phyloP scores from a whole-genome alignment of 768 basidiomycete species.

The Amanita polypyramis region DNA sequence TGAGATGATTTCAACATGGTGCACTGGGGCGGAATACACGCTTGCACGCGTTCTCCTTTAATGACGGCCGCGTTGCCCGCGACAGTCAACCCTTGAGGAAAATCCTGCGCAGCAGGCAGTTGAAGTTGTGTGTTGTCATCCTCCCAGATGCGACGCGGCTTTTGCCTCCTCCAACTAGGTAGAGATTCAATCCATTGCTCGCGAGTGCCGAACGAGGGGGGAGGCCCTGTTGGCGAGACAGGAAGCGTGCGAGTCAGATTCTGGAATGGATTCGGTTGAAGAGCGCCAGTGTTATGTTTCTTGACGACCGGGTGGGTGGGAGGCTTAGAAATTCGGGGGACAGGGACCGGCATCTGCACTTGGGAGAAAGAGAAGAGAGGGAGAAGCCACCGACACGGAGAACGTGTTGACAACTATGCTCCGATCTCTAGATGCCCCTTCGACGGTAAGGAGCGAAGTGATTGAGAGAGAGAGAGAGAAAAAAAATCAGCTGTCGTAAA shows the following conservation, averaged over 20 bases:
- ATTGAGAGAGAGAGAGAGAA: conserved; percentile 24
- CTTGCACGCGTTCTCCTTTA: conserved; percentile 80
- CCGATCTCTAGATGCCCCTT: conserved; percentile 33
- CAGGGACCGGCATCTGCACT: conserved; percentile 83
- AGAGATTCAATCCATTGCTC: conserved; percentile 69
- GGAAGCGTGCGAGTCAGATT: conserved; percentile 49
- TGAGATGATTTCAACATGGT: conserved; percentile 14
- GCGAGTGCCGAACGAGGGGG: conserved; percentile 53
- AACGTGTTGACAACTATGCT: conserved; percentile 30
- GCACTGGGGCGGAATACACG: conserved; percentile 72
- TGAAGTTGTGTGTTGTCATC: conserved; percentile 28
- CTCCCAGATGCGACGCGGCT: conserved; percentile 59
- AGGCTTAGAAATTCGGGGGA: conserved; percentile 49
- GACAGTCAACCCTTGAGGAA: conserved; percentile 63
- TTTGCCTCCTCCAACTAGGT: conserved; percentile 61
- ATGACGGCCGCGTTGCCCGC: conserved; percentile 72
- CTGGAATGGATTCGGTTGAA: conserved; percentile 36
- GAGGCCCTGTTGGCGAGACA: conserved; percentile 47
- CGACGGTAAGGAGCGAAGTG: conserved; percentile 15
- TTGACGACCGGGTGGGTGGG: conserved; percentile 61
- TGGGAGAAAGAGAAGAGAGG: conserved; percentile 26
- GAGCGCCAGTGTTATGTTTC: conserved; percentile 33
- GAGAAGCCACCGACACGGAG: conserved; percentile 33
- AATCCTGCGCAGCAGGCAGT: conserved; percentile 38
- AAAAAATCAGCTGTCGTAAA: conserved; percentile 50